These are phyloP conservation scores for Russula earlei DNA, from an alignment of 768 basidiomycete genomes.

Conservation along the genomic window DNA sequence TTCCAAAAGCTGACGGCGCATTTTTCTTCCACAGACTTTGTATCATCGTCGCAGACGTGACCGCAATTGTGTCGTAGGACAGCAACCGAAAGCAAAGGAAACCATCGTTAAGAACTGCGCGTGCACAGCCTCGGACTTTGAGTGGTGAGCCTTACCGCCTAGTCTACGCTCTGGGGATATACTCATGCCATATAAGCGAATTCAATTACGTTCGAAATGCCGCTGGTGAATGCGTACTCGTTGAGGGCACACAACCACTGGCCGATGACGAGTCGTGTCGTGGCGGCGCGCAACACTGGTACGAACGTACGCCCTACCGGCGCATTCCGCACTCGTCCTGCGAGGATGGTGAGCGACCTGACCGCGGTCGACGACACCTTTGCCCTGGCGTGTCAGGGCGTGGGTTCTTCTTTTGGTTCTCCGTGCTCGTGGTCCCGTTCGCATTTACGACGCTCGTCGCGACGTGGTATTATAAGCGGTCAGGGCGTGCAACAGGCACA, in stretches of 20 bases:
- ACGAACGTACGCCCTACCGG: constrained; percentile 85
- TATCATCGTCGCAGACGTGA: constrained; percentile 83
- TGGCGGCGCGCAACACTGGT: constrained; percentile 72
- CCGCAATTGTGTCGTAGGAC: constrained; percentile 76
- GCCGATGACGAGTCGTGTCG: constrained; percentile 54
- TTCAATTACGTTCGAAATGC: constrained; percentile 77
- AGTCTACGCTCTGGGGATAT: not conserved
- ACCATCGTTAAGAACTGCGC: constrained; percentile 60
- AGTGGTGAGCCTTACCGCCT: constrained; percentile 56
- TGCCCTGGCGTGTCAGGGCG: constrained; percentile 79
- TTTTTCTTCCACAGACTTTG: constrained; percentile 47
- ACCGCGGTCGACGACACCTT: constrained; percentile 60
- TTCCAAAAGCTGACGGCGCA: not conserved
- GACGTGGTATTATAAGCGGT: constrained; percentile 74
- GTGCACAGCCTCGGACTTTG: constrained; percentile 74
- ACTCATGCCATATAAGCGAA: constrained; percentile 45
- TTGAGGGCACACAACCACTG: constrained; percentile 56
- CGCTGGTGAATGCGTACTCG: constrained; percentile 67
- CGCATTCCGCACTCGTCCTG: constrained; percentile 87
- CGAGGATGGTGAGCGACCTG: constrained; percentile 67
- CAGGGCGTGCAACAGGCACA: constrained; percentile 63
- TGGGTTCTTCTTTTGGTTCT: constrained; percentile 76
- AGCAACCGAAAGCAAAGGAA: constrained; percentile 43
- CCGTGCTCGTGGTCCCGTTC: constrained; percentile 68
- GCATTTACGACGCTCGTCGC: constrained; percentile 64